Conservation (phyloP, 2,329 filamentous ascomycete genomes). For the Colletotrichum lini region DNA sequence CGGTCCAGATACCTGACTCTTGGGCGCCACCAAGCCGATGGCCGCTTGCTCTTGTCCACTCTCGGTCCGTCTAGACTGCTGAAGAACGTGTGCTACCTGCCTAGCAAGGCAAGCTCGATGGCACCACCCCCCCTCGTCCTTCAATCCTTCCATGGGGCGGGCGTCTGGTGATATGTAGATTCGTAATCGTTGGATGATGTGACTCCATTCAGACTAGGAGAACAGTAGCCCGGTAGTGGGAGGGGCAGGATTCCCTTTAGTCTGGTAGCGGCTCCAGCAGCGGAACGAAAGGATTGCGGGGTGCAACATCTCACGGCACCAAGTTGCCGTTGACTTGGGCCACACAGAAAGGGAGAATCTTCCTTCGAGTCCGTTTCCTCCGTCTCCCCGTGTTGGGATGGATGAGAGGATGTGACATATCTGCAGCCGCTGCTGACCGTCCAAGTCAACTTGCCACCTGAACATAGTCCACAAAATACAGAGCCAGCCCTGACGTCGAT, state of each 20-base stretch:
- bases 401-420: neutral
- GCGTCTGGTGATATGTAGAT: neutral
- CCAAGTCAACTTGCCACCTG: too few species aligned
- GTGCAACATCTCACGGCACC: conserved; percentile 1
- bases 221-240: neutral
- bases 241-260: neutral
- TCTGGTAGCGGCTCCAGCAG: neutral
- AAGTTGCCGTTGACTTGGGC: neutral
- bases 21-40: neutral
- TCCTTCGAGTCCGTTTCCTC: too few species aligned
- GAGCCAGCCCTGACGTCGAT: neutral
- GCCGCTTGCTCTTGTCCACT: too few species aligned
- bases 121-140: neutral
- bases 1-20: too few species aligned
- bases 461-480: neutral
- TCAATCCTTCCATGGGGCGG: neutral
- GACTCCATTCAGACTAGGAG: neutral
- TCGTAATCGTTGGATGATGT: neutral
- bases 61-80: neutral
- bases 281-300: neutral
- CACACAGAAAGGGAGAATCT: neutral
- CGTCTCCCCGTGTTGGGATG: neutral
- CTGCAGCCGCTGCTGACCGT: neutral
- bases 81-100: neutral
- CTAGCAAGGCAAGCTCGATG: conserved; percentile 4